phyloP scores from a whole-genome alignment of 1,284 basidiomycete genomes.

The Ganoderma lingzhi region DNA sequence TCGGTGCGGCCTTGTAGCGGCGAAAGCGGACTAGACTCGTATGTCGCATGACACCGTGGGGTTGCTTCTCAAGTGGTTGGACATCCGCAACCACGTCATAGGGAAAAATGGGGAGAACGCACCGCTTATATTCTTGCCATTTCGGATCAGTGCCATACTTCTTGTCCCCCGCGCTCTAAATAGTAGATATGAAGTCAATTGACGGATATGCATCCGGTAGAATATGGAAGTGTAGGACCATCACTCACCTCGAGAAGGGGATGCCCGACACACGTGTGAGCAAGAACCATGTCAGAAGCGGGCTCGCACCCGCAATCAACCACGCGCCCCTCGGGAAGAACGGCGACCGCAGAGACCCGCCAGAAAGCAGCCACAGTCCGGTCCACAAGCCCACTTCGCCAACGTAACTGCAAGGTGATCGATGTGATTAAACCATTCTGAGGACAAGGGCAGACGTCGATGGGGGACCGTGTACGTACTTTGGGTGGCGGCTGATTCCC shows the following conservation, averaged over 20 bases:
- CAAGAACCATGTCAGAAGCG: conserved; percentile 66
- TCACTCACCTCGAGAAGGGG: conserved; percentile 68
- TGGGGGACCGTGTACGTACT: conserved; percentile 53
- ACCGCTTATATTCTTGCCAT: conserved; percentile 77
- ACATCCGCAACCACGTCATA: background rate
- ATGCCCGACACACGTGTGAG: conserved; percentile 71
- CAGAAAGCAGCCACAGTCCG: conserved; percentile 72
- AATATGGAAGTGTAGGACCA: background rate
- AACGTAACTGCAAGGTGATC: conserved; percentile 62
- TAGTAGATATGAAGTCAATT: conserved; percentile 4
- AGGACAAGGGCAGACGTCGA: conserved; percentile 8
- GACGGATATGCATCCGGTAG: conserved; percentile 16
- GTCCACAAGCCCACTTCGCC: conserved; percentile 82
- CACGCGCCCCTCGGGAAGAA: conserved; percentile 55
- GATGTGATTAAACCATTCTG: conserved; percentile 21
- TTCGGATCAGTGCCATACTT: conserved; percentile 70
- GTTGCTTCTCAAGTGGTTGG: background rate
- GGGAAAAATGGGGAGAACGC: conserved; percentile 27
- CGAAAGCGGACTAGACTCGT: background rate
- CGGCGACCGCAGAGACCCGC: conserved; percentile 54
- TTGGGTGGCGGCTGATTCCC: conserved; percentile 78
- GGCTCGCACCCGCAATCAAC: conserved; percentile 64
- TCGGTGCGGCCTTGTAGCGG: background rate
- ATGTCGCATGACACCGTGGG: conserved; percentile 5
- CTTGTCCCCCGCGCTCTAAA: conserved; percentile 60